These are phyloP conservation scores for Termitomyces sp. DNA, from an alignment of 768 basidiomycete species.

Conservation along the genomic window DNA sequence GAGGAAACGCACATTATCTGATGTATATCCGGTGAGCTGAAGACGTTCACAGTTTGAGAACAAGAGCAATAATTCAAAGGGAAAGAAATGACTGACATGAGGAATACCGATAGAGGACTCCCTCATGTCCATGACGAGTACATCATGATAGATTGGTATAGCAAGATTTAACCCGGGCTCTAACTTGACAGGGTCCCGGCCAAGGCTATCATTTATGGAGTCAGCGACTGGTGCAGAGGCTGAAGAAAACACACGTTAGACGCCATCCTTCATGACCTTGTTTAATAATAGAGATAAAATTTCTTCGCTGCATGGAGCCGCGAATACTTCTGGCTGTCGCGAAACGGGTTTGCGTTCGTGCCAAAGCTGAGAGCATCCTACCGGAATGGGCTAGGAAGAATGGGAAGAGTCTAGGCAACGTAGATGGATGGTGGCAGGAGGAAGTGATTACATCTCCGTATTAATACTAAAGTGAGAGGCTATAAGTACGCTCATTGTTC, in stretches of 20 bases:
- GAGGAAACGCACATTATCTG: constrained; percentile 23
- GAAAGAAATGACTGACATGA: constrained; percentile 24
- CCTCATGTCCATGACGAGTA: constrained; percentile 42
- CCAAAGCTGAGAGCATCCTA: constrained; percentile 2
- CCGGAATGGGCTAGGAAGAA: background rate
- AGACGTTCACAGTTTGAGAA: background rate
- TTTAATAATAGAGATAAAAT: constrained; percentile 44
- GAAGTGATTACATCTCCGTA: background rate
- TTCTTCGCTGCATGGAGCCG: constrained; percentile 17
- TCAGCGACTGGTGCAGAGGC: background rate
- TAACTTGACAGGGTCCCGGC: constrained; percentile 40
- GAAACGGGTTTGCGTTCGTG: constrained; percentile 1
- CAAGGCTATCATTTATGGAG: constrained; percentile 29
- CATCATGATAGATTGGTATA: constrained; percentile 42
- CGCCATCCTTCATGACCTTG: constrained; percentile 54
- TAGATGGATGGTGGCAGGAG: background rate
- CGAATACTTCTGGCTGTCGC: background rate
- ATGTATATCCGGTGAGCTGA: constrained; percentile 30
- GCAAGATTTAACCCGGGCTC: constrained; percentile 41
- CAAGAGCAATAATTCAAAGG: background rate
- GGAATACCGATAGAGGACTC: constrained; percentile 45
- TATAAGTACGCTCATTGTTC: background rate
- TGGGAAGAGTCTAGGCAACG: background rate
- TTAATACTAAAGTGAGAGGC: background rate
- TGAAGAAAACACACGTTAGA: constrained; percentile 28